phyloP scores from a whole-genome alignment of 371 early-diverging fungal species.

The Mortierella sp. region DNA sequence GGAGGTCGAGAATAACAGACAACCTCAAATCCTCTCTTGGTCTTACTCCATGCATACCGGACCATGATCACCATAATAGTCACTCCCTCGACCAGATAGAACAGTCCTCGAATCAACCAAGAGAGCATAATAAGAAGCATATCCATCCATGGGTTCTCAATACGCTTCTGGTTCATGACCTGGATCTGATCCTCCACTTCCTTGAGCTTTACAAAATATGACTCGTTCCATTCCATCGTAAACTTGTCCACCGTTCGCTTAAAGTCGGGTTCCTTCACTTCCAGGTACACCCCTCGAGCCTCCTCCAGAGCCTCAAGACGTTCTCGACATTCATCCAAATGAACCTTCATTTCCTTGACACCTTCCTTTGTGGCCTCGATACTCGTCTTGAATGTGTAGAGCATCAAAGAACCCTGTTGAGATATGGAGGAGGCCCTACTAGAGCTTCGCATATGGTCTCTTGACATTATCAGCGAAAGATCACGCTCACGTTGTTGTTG shows the following conservation, averaged over 20 bases:
- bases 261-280: constrained; percentile 37
- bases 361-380: constrained; percentile 35
- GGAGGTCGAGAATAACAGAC: constrained; percentile 15
- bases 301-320: constrained; percentile 30
- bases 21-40: constrained; percentile 33
- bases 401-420: constrained; percentile 2
- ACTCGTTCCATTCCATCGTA: constrained; percentile 49
- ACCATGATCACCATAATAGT: constrained; percentile 50
- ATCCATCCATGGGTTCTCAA: constrained; percentile 54
- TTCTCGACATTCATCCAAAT: constrained; percentile 37
- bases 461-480: constrained; percentile 16
- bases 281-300: constrained; percentile 27
- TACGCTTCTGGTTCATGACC: constrained; percentile 48
- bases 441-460: constrained; percentile 23
- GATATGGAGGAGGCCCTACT: constrained; percentile 28
- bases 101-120: constrained; percentile 49
- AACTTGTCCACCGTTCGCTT: constrained; percentile 48
- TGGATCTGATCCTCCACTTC: constrained; percentile 53
- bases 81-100: constrained; percentile 48
- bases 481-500: constrained; percentile 17
- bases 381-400: constrained; percentile 28
- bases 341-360: constrained; percentile 31
- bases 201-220: constrained; percentile 49
- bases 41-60: constrained; percentile 42
- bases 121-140: constrained; percentile 51